Evolutionary conservation across 2,329 filamentous ascomycete genomes (phyloP), one percentile per base, ranked within the genome.

Genomic region (Botrytis porri): DNA sequence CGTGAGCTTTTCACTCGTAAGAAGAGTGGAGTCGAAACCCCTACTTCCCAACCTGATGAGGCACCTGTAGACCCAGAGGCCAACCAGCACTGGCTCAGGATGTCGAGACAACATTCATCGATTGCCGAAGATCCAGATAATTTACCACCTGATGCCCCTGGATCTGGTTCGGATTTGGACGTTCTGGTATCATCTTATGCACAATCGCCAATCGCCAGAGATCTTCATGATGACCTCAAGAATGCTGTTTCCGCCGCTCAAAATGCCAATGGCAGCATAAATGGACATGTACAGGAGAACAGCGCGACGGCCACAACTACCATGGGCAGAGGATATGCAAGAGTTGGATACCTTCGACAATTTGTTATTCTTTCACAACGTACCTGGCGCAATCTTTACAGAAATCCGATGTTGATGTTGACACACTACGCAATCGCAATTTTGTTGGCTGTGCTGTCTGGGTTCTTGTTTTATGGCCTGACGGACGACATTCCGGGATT

Each of bases 371-470:
- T 99, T 20, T 97, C 95, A 0, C 88, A 90, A 78, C 90, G 96
- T 63, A 99, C 96, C 0, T 99, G 95, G 95, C 94, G 93, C 80
- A 99, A 99, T 80, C 87, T 99, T 10, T 98, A 99, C 84, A 91
- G 96, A 73, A 98, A 99, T 81, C 96, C 96, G 1, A 95, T 98
- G 88, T 85, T 99, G 74, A 99, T 99, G 96, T 88, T 99, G 73
- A 98, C 95, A 0, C 96, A 99, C 83, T 99, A 98, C 81, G 96
- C 96, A 54, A 98, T 98, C 77, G 94, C 96, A 12, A 98, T 99
- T 74, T 84, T 98, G 0, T 88, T 99, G 9, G 96, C 95, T 2
- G 95, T 98, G 8, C 92, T 99, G 73, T 95, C 95, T 2, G 96
- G 96, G 5, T 98, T 93, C 82, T 87, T 99, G 20, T 99, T 98